Conservation (phyloP, 768 basidiomycete species). For the Hemileccinum impolitum region DNA sequence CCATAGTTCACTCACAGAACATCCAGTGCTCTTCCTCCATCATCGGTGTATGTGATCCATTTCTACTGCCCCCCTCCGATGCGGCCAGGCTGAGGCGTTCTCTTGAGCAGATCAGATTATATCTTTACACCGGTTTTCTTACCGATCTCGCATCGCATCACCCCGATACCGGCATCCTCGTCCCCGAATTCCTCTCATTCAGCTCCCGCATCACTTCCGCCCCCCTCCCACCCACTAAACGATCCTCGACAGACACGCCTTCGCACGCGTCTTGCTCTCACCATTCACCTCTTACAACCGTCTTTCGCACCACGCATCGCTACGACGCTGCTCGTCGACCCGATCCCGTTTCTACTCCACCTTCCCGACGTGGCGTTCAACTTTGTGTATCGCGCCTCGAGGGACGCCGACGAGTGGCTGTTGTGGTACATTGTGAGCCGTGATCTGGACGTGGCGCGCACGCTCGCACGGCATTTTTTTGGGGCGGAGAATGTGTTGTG, state of each 20-base stretch:
- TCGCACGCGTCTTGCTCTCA: constrained; percentile 43
- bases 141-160: constrained; percentile 41
- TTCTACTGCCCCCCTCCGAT: too few species aligned
- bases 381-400: constrained; percentile 59
- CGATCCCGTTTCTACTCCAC: constrained; percentile 63
- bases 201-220: constrained; percentile 57
- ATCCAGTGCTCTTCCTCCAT: constrained; percentile 60
- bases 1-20: constrained; percentile 44
- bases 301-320: constrained; percentile 35
- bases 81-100: too few species aligned
- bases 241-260: constrained; percentile 43
- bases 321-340: constrained; percentile 54
- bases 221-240: constrained; percentile 41
- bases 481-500: constrained; percentile 63
- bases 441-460: constrained; percentile 59
- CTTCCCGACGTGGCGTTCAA: constrained; percentile 59
- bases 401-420: constrained; percentile 57
- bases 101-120: constrained; percentile 68
- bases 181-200: constrained; percentile 58
- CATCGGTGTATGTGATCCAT: too few species aligned
- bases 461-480: constrained; percentile 59
- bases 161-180: constrained; percentile 54
- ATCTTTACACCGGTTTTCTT: constrained; percentile 53
- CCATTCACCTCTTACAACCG: constrained; percentile 48
- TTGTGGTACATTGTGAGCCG: constrained; percentile 66